Evolutionary conservation across 116 monocot species (phyloP).

Genomic region (Iris pallida): DNA sequence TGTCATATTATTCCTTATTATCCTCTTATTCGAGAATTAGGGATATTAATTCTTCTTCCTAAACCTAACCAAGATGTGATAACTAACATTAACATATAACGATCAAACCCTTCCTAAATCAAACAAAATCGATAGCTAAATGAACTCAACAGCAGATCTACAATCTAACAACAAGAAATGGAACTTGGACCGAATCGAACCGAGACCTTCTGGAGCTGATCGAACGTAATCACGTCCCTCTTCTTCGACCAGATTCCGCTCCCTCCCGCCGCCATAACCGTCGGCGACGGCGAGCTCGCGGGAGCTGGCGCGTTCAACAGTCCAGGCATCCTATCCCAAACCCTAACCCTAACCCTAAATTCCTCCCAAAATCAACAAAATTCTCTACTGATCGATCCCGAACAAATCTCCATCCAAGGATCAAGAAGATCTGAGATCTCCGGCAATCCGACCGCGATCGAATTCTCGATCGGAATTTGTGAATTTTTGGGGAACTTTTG

Average conservation of each 20-base stretch:
- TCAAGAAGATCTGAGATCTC: neutral
- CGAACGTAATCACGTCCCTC: slow-evolving; percentile 60
- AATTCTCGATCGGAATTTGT: slow-evolving; percentile 5
- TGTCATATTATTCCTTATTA: too few relatives aligned
- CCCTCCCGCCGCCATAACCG: slow-evolving; percentile 14
- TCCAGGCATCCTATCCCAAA: slow-evolving; percentile 32
- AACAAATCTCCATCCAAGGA: slow-evolving; percentile 1
- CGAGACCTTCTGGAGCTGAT: slow-evolving; percentile 80
- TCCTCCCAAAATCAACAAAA: neutral
- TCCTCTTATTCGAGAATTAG: too few relatives aligned
- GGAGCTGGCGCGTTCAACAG: slow-evolving; percentile 28
- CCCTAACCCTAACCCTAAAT: neutral
- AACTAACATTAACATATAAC: too few relatives aligned
- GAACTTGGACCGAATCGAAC: neutral
- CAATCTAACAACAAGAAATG: slow-evolving; percentile 1
- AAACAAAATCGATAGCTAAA: too few relatives aligned
- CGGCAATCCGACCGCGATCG: slow-evolving; percentile 5
- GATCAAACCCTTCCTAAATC: too few relatives aligned
- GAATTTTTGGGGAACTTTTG: neutral
- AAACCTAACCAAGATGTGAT: too few relatives aligned
- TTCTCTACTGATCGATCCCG: neutral
- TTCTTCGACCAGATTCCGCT: slow-evolving; percentile 63
- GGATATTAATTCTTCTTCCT: too few relatives aligned
- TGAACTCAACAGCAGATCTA: too few relatives aligned
- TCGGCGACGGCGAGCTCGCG: slow-evolving; percentile 5